These are phyloP conservation scores for Mentha longifolia DNA, from an alignment of 257 asterid genomes.

Conservation along the genomic window DNA sequence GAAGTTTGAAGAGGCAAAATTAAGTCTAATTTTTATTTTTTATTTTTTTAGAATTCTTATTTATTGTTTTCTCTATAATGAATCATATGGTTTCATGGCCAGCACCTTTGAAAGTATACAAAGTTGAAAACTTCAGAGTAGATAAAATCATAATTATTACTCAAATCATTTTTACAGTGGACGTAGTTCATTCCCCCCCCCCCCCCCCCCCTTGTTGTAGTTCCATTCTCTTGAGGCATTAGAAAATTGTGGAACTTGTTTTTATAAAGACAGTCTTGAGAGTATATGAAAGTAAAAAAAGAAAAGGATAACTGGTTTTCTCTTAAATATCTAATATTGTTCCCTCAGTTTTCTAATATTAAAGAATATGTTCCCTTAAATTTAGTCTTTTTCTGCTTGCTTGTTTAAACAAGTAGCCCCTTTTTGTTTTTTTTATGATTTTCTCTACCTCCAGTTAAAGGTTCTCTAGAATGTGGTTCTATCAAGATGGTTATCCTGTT, in stretches of 20 bases:
- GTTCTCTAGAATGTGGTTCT: neutral
- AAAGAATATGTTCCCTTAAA: neutral
- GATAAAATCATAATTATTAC: neutral
- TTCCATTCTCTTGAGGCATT: neutral
- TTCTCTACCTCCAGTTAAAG: neutral
- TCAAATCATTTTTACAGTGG: neutral
- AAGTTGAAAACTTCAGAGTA: neutral
- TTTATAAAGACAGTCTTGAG: neutral
- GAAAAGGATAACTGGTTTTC: neutral
- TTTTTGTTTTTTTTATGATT: neutral
- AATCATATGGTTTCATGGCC: neutral
- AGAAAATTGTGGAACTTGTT: neutral
- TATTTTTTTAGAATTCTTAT: neutral
- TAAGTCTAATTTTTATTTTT: neutral
- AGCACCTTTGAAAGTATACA: neutral
- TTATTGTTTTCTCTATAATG: neutral
- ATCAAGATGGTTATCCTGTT: neutral
- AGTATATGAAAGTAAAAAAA: neutral
- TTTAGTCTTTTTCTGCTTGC: neutral
- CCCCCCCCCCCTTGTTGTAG: neutral
- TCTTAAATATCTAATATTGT: neutral
- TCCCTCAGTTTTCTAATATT: neutral
- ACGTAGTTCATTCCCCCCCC: neutral
- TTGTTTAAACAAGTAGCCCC: neutral
- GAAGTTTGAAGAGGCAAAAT: slow-evolving; percentile 13